These are phyloP conservation scores for Inonotus obliquus DNA, from an alignment of 1,284 basidiomycete genomes.

Conservation along the genomic window DNA sequence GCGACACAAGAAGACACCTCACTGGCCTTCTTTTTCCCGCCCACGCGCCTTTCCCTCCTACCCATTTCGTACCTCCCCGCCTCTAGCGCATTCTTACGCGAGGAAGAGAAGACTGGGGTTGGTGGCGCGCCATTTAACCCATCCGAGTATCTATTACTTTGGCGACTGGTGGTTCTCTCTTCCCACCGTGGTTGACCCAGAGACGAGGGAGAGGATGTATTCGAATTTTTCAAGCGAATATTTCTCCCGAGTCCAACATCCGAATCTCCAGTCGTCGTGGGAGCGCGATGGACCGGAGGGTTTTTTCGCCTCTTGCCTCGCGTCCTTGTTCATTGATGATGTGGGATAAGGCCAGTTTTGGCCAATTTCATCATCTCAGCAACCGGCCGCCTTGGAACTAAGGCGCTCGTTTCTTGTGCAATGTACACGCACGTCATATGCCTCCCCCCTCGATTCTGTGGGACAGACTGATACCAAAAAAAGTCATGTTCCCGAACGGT, in stretches of 20 bases:
- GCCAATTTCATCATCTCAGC: neutral
- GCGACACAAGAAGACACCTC: neutral
- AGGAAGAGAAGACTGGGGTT: neutral
- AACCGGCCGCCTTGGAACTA: neutral
- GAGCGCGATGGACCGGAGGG: slow-evolving; percentile 1
- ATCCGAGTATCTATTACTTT: neutral
- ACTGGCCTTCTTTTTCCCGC: slow-evolving; percentile 12
- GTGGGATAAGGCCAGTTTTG: too few species aligned
- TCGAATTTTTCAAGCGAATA: slow-evolving; percentile 1
- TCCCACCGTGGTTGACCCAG: neutral
- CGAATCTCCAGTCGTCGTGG: neutral
- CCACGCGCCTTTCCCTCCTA: neutral
- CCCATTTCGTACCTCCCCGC: neutral
- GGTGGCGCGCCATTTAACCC: neutral
- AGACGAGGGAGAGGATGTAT: neutral
- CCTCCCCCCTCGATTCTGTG: neutral
- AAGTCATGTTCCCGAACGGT: neutral
- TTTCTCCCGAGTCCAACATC: neutral
- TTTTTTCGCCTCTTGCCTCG: too few species aligned
- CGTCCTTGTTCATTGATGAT: neutral
- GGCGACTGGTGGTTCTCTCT: neutral
- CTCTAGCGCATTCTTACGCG: slow-evolving; percentile 1
- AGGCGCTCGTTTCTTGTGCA: too few species aligned
- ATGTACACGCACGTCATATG: too few species aligned
- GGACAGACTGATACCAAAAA: neutral